These are phyloP conservation scores for Fusarium newnesense DNA, from an alignment of 2,329 filamentous ascomycete genomes.

Conservation along the genomic window DNA sequence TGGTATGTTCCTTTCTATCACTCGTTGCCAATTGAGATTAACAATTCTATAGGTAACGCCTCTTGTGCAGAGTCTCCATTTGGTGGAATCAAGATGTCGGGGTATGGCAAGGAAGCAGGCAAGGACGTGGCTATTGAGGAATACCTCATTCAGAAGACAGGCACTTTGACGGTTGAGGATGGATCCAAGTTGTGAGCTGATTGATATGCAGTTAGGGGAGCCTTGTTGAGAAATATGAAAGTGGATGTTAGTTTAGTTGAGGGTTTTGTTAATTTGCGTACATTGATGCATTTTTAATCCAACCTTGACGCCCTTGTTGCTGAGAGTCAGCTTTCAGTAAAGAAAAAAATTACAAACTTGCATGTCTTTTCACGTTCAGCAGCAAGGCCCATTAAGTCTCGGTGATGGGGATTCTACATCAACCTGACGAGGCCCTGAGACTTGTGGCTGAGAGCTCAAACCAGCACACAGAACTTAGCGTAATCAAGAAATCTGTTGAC, in stretches of 20 bases:
- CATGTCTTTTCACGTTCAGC: no score
- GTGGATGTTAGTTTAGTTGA: not conserved
- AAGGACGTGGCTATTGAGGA: slow-evolving; percentile 56
- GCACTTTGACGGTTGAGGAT: slow-evolving; percentile 1
- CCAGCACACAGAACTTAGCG: no score
- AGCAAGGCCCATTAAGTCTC: no score
- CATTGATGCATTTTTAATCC: no score
- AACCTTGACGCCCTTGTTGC: no score
- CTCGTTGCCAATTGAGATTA: rapidly evolving
- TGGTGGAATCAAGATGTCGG: slow-evolving; percentile 27
- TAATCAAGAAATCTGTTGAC: no score
- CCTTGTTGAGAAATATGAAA: not conserved
- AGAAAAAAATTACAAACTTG: no score
- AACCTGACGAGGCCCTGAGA: not conserved
- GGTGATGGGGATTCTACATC: not conserved
- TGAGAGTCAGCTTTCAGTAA: no score
- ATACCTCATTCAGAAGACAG: slow-evolving; percentile 55
- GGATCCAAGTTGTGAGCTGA: not conserved
- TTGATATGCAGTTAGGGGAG: no score
- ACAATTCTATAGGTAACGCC: not conserved
- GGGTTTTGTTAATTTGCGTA: no score
- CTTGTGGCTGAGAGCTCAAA: no score
- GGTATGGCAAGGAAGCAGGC: slow-evolving; percentile 45
- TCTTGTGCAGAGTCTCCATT: slow-evolving; percentile 54
- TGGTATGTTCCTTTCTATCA: not conserved